Conservation (phyloP, 1,284 basidiomycete genomes). For the Cutaneotrichosporon spelunceum region DNA sequence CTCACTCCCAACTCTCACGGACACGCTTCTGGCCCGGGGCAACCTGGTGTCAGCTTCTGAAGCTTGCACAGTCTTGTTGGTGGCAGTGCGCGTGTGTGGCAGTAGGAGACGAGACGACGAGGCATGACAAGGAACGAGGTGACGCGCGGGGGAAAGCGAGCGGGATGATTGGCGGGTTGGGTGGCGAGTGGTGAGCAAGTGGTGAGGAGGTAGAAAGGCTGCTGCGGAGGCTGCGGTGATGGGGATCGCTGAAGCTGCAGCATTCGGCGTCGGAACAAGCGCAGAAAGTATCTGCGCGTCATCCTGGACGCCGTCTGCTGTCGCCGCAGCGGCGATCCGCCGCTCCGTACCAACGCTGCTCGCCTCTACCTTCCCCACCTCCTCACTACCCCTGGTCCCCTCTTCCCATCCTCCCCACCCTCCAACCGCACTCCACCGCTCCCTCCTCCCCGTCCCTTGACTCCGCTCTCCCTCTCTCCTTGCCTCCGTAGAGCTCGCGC, state of each 20-base stretch:
- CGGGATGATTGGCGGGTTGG: neutral
- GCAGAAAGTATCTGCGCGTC: too few relatives aligned
- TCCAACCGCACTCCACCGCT: too few relatives aligned
- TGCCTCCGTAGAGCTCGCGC: neutral
- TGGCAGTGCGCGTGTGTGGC: neutral
- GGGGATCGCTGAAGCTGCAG: too few relatives aligned
- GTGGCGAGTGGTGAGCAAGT: neutral
- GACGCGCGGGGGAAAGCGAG: neutral
- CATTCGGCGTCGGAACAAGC: too few relatives aligned
- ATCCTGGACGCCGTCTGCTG: neutral
- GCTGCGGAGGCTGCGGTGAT: neutral
- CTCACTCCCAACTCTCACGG: conserved; percentile 47
- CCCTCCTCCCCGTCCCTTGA: neutral
- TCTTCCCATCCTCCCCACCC: neutral
- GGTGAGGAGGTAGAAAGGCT: too few relatives aligned
- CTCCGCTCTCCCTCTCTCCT: neutral
- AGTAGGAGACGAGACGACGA: too few relatives aligned
- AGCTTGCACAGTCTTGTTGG: neutral
- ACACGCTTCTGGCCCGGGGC: conserved; percentile 32
- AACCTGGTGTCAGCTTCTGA: conserved; percentile 21
- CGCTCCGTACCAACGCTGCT: too few relatives aligned
- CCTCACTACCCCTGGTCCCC: neutral
- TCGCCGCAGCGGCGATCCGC: too few relatives aligned
- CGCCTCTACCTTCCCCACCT: neutral
- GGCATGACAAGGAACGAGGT: neutral